Evolutionary conservation across 1,284 basidiomycete species (phyloP), one percentile per base, ranked within the genome.

Genomic region (Papiliotrema nemorosa): DNA sequence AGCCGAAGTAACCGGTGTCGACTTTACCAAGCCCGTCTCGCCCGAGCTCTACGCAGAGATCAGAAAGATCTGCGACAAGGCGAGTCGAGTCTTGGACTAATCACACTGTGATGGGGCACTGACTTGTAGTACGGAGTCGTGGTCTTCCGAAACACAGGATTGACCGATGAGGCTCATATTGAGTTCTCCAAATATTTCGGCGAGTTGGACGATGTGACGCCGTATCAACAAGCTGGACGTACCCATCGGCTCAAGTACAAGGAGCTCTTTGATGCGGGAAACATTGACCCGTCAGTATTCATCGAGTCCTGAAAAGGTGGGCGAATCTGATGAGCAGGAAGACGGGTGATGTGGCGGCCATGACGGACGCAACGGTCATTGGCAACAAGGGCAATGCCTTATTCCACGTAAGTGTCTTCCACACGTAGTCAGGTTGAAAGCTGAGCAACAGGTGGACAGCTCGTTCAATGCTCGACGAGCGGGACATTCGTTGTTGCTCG

Each of bases 191-290:
- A 53, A 6, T 21, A 55, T 14, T 57, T 63, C 36, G 63, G 63
- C 5, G 59, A 62, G 6, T 51, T 66, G 20, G 63, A 66, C 54
- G 63, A 66, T 47, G 56, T 66, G 9, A 58, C 50, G 41, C 63
- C 63, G 13, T 66, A 60, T 46, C 53, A 52, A 35, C 44, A 50
- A 37, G 51, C 59, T 9, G 59, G 59, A 22, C 49, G 56, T n/a
- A 47, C 56, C 37, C 58, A 61, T 44, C 49, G 59, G 20, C 46
- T 61, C n/a, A 50, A 47, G 38, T 61, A 56, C 33, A 55, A 61
- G 43, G 54, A 61, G 57, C 51, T 22, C 37, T 49, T n/a, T 43
- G 4, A 37, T 33, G 21, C 26, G 5, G 22, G 14, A 55, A 49
- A 27, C 49, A 58, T 16, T 61, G 58, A 35, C 55, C 58, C 42